Conservation (phyloP, 805 yeast species). For the Teunomyces pallodes region DNA sequence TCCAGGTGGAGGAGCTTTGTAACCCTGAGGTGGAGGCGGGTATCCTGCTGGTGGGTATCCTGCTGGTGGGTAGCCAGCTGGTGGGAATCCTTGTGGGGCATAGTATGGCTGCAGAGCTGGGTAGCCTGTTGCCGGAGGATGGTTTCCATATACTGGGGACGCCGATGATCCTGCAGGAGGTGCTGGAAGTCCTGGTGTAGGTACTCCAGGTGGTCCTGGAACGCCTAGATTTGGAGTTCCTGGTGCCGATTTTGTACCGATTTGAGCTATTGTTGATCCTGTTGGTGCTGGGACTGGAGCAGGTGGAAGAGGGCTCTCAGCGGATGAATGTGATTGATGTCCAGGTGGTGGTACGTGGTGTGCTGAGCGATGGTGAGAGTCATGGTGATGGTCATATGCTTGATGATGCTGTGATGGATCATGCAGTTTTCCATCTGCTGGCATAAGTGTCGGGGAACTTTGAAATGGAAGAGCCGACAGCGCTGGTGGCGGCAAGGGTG, state of each 20-base stretch:
- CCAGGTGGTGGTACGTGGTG: background rate
- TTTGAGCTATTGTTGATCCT: background rate
- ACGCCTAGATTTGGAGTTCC: background rate
- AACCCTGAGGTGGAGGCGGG: slow-evolving; percentile 10
- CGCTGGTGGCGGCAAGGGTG: background rate
- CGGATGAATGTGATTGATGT: background rate
- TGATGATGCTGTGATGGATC: background rate
- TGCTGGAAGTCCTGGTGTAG: background rate
- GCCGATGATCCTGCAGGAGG: slow-evolving; percentile 8
- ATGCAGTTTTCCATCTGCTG: slow-evolving; percentile 3
- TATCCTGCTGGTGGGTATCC: slow-evolving; percentile 11
- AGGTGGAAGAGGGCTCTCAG: background rate
- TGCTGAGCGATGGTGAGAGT: background rate
- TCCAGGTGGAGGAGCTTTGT: background rate
- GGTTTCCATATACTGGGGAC: slow-evolving; percentile 12
- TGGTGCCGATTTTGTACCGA: background rate
- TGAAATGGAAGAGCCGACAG: background rate
- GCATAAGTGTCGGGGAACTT: background rate
- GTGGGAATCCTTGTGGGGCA: slow-evolving; percentile 12
- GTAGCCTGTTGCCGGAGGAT: slow-evolving; percentile 8
- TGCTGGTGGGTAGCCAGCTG: slow-evolving; percentile 8
- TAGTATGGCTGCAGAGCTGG: slow-evolving; percentile 5
- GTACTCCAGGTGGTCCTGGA: background rate
- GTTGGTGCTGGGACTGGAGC: background rate
- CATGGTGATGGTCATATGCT: slow-evolving; percentile 11